A percentile compares a stretch with the other conserved stretches of the same genome.
Evolutionary conservation across 371 early-diverging fungal species (phyloP).

Genomic region (Mucor plumbeus): DNA sequence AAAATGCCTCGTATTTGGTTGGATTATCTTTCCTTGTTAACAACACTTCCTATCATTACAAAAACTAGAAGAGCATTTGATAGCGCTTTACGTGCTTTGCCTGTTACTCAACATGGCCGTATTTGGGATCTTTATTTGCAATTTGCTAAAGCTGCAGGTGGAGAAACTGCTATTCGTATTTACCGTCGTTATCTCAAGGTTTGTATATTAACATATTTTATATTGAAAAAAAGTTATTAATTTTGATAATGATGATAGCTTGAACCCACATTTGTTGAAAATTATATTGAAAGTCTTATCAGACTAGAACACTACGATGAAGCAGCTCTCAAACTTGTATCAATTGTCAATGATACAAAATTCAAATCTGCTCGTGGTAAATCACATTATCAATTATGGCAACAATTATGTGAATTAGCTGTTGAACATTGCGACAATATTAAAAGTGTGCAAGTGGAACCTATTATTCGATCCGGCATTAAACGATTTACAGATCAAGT

Average conservation of each 20-base stretch:
- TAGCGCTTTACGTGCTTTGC: slow-evolving; percentile 87
- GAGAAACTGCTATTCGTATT: slow-evolving; percentile 82
- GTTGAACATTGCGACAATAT: slow-evolving; percentile 78
- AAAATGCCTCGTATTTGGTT: slow-evolving; percentile 92
- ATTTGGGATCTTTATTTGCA: slow-evolving; percentile 89
- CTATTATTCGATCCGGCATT: slow-evolving; percentile 90
- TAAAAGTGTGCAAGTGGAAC: slow-evolving; percentile 72
- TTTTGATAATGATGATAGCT: slow-evolving; percentile 41
- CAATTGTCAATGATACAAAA: slow-evolving; percentile 72
- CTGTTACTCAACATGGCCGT: slow-evolving; percentile 91
- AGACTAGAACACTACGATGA: slow-evolving; percentile 77
- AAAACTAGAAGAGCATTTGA: slow-evolving; percentile 87
- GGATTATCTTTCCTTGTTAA: slow-evolving; percentile 74
- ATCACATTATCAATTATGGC: slow-evolving; percentile 87
- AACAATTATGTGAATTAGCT: slow-evolving; percentile 83
- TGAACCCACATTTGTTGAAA: slow-evolving; percentile 75
- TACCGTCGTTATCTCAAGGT: slow-evolving; percentile 86
- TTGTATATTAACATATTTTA: not conserved
- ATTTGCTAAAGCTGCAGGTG: slow-evolving; percentile 82
- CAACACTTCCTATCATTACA: slow-evolving; percentile 75
- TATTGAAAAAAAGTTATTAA: not conserved
- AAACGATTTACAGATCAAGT: slow-evolving; percentile 83
- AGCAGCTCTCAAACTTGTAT: slow-evolving; percentile 82
- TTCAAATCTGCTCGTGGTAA: slow-evolving; percentile 76
- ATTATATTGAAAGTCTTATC: slow-evolving; percentile 76